Evolutionary conservation across 2,329 filamentous ascomycete genomes (phyloP).

Genomic region (Ceratocystis cacaofunesta): DNA sequence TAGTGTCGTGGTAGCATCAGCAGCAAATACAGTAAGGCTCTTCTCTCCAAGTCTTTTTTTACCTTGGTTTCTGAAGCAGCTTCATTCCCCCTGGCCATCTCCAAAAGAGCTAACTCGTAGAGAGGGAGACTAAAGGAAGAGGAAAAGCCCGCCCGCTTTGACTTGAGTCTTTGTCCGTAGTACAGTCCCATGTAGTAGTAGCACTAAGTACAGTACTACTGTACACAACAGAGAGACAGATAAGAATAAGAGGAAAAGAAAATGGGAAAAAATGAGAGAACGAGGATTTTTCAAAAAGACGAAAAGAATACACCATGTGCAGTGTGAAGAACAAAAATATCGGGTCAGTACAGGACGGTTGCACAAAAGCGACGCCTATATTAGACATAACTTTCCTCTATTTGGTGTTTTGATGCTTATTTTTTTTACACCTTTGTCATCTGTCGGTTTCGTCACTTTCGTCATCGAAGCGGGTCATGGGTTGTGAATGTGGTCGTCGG

Average conservation of each 20-base stretch:
- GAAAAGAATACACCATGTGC: no score
- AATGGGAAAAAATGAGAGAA: not conserved
- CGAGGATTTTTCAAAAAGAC: no score
- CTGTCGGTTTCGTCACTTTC: not conserved
- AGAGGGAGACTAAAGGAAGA: not conserved
- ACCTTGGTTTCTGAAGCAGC: not conserved
- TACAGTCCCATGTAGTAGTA: slow-evolving; percentile 2
- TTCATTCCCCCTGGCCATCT: not conserved
- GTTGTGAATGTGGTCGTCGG: not conserved
- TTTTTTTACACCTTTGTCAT: not conserved
- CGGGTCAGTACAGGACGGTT: not conserved
- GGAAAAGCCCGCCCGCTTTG: not conserved
- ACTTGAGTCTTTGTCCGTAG: not conserved
- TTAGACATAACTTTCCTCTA: not conserved
- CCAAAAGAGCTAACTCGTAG: not conserved
- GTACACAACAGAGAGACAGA: not conserved
- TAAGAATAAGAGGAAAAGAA: not conserved
- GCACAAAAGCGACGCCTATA: not conserved
- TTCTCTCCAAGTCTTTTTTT: no score
- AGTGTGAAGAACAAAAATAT: not conserved
- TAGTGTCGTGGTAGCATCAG: not conserved
- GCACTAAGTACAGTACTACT: not conserved
- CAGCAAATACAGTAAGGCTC: no score
- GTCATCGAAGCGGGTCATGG: no score
- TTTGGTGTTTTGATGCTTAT: not conserved